Evolutionary conservation across 331 rosid species (phyloP), one percentile per base, ranked within the genome.

Genomic region (Pyracantha coccinea): DNA sequence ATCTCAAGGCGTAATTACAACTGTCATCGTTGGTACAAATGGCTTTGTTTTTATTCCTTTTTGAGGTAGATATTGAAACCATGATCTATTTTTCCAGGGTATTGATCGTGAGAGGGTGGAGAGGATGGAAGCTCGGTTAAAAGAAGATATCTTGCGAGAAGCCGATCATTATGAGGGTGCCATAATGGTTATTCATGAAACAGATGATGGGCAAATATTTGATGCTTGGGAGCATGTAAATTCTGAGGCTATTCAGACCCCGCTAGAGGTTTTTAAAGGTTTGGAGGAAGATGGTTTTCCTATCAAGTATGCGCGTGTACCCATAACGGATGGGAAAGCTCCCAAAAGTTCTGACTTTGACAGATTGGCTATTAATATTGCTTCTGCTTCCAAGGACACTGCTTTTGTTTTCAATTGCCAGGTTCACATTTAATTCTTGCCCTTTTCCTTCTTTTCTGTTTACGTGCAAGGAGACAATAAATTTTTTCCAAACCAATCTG

Each of bases 381-480:
- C 93, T 79, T 91, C 93, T 78, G 89, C 98, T 75, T 76, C 89
- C 66, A 85, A 85, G 83, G 96, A 85, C 77, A 82, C 97, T 78
- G 87, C 89, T 75, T 91, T 89, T 84, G 98, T 91, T 83, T 93
- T 93, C 89, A 93, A 93, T 79, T 91, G 98, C 82, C 98, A 93
- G 97, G 98, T 89, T 73, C 68, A 64, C 45, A 41, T 57, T 81
- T 73, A 11, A 57, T 86, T 72, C 41, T 62, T 85, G 66, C 24
- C 66, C 77, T 81, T 77, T 44, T 69, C 74, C 72, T 75, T 21
- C 76, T 71, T 83, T 77, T 71, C 52, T 69, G 64, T 75, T 13
- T 73, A 16, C 33, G 3, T 69, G 38, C 74, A 66, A 55, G 63
- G 73, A 78, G 54, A 50, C 50, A 65, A 25, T 44, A 45, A 24